Evolutionary conservation across 2,329 filamentous ascomycete genomes (phyloP), one percentile per base, ranked within the genome.

Genomic region (Thermothelomyces thermophilus): DNA sequence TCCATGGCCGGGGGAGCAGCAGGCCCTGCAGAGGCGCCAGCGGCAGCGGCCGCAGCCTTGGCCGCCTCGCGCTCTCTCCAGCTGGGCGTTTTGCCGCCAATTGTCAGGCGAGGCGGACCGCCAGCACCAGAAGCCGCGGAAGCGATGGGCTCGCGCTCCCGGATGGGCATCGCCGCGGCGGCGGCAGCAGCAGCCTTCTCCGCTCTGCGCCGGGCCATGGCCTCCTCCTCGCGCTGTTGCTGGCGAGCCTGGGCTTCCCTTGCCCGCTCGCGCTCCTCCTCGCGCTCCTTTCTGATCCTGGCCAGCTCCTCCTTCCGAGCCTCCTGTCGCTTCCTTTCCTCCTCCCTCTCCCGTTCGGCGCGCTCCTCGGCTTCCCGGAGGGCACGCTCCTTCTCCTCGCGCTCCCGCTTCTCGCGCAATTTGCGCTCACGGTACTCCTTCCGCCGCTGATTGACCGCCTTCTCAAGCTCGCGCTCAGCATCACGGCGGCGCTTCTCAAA

Each of bases 401-500:
- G 80, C 71, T 94, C 89, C 50, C 82, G 79, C 73, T 83, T 89
- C 79, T 96, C 90, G 50, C 86, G 83, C 49, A 87, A 79, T 68
- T 85, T 84, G 60, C 83, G 82, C 65, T 96, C 91, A 61, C 87
- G 84, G 63, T 87, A 82, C 68, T 96, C 90, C 77, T 89, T 91
- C 71, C 90, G 84, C 63, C 93, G 87, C 58, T 83, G 79, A 34
- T 84, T 80, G 70, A 96, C 95, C 73, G 94, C 89, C 70, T 86
- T 86, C 74, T 97, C 87, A 51, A 97, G 80, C 66, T 98, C 93
- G 57, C 86, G 83, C 75, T 97, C 90, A 28, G 93, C 93, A 63
- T 88, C 84, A 68, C 86, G 90, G 65, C 87, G 87, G 57, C 90
- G 87, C 74, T 87, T 91, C 77, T 97, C 93, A 60, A 97, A 98